Evolutionary conservation across 345 rosid species (phyloP), one percentile per base, ranked within the genome.

Genomic region (Kandelia obovata): DNA sequence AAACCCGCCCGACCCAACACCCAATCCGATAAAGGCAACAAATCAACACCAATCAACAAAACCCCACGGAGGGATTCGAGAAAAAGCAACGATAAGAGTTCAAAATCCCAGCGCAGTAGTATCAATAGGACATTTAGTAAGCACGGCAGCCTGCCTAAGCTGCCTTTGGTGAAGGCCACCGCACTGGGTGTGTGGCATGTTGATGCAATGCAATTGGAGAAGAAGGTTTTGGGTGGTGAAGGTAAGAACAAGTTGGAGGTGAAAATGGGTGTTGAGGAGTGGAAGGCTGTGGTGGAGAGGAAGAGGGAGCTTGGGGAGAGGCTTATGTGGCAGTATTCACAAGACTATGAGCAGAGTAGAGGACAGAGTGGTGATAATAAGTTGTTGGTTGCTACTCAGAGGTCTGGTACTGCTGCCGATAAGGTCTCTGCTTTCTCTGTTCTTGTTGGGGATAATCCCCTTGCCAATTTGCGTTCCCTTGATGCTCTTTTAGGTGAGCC

Each of bases 351-450:
- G 30, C 65, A 77, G 0, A 82, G 89, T 1, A 82, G 89, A 76
- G 98, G 96, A 67, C 84, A 86, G 65, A 81, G 70, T 46, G 93
- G 93, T 60, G 98, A 92, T 59, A 86, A 92, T 82, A 95, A 92
- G 83, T 90, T 88, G 98, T 75, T 92, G 15, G 68, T 75, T 21
- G 84, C 93, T n/a, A 90, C 96, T 3, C 98, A 92, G 75, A 85
- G 93, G 83, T 87, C 99, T 5, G 98, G 99, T 62, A 95, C 99
- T 17, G 96, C 88, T 2, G 82, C 96, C 59, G 99, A 95, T 82
- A 92, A 90, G 75, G 93, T 95, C 55, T 86, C 98, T 25, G 96
- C 98, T 0, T 95, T 90, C 80, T 87, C 96, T 31, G 86, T 90
- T 34, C 82, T 90, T 81, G 84, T 92, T 28, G 99, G 92, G 43